phyloP scores from a whole-genome alignment of 768 basidiomycete species.

The Boletus bicolor region DNA sequence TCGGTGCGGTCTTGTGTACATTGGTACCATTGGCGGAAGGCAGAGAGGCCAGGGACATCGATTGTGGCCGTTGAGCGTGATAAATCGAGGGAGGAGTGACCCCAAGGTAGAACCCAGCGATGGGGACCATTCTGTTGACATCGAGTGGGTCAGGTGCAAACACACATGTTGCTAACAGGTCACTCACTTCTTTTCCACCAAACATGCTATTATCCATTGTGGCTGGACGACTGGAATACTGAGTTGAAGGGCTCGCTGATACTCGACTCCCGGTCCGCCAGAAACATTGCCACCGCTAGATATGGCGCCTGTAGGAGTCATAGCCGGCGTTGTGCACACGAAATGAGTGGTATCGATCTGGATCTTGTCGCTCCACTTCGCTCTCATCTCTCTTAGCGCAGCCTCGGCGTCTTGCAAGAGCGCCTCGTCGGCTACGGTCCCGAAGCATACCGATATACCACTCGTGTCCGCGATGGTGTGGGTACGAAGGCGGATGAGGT shows the following conservation, averaged over 20 bases:
- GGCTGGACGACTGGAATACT: conserved; percentile 95
- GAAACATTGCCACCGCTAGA: conserved; percentile 49
- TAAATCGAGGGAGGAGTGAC: conserved; percentile 47
- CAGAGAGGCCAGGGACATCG: conserved; percentile 69
- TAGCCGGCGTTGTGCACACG: conserved; percentile 87
- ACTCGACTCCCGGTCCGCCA: conserved; percentile 77
- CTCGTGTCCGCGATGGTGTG: conserved; percentile 96
- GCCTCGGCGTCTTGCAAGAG: conserved; percentile 78
- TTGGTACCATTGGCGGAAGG: conserved; percentile 35
- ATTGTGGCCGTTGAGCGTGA: conserved; percentile 53
- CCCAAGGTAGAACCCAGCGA: conserved; percentile 79
- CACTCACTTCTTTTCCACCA: conserved; percentile 75
- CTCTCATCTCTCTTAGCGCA: conserved; percentile 81
- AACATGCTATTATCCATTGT: conserved; percentile 91
- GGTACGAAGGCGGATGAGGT: conserved; percentile 77
- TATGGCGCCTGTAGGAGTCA: conserved; percentile 56
- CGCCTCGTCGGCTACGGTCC: conserved; percentile 74
- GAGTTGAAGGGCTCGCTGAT: conserved; percentile 90
- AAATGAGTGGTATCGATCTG: conserved; percentile 99
- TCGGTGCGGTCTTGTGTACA: conserved; percentile 37
- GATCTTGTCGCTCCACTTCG: conserved; percentile 88
- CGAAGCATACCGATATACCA: conserved; percentile 93
- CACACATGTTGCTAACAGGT: neutral
- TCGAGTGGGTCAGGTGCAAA: neutral
- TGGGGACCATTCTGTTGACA: conserved; percentile 76